Conservation (phyloP, 1,139 yeast species). For the Diutina catenulata region DNA sequence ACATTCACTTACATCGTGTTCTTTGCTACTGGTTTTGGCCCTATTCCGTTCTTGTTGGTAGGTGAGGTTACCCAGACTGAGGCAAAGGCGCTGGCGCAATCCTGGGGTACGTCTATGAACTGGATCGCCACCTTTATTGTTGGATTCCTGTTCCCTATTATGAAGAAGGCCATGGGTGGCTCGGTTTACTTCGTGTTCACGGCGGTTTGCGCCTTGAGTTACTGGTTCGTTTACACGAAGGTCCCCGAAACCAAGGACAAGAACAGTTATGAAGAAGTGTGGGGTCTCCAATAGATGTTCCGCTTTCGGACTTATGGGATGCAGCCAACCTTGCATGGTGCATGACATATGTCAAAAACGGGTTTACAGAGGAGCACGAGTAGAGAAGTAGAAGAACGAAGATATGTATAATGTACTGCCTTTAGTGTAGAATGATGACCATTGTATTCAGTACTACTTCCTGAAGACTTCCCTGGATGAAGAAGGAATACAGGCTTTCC, state of each 20-base stretch:
- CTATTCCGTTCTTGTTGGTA: conserved; percentile 84
- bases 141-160: conserved; percentile 70
- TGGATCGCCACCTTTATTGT: conserved; percentile 84
- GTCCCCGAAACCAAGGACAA: conserved; percentile 80
- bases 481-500: too few relatives aligned
- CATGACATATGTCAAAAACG: too few relatives aligned
- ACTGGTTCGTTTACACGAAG: conserved; percentile 29
- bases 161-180: conserved; percentile 58
- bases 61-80: conserved; percentile 76
- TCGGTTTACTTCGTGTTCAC: conserved; percentile 72
- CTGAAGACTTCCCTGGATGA: too few relatives aligned
- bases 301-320: conserved; percentile 3
- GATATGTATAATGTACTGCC: too few relatives aligned
- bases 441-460: too few relatives aligned
- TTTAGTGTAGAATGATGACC: too few relatives aligned
- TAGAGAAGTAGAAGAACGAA: too few relatives aligned
- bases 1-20: conserved; percentile 66
- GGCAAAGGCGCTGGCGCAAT: conserved; percentile 80
- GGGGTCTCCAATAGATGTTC: conserved; percentile 23
- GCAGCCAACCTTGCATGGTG: too few relatives aligned
- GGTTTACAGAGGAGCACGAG: too few relatives aligned
- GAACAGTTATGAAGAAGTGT: conserved; percentile 45
- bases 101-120: conserved; percentile 83
- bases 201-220: conserved; percentile 36
- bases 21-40: conserved; percentile 89